Percentiles rank a stretch among this genome's conserved stretches.
These are phyloP conservation scores for Pochonia chlamydosporia DNA, from an alignment of 2,329 filamentous ascomycete species.

Conservation along the genomic window DNA sequence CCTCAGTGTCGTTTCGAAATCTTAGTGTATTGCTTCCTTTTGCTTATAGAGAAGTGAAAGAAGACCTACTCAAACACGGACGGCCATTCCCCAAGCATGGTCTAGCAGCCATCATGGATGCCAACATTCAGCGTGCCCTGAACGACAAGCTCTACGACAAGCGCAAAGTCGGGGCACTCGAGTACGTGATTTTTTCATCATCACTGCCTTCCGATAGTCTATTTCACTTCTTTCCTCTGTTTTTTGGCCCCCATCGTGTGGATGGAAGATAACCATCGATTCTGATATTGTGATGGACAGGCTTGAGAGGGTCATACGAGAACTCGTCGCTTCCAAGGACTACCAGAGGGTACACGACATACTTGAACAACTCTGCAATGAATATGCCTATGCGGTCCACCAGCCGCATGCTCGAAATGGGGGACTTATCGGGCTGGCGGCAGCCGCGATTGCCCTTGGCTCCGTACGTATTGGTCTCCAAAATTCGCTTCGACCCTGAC, in stretches of 20 bases:
- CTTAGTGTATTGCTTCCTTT: neutral
- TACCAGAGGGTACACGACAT: constrained; percentile 78
- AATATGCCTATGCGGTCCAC: constrained; percentile 95
- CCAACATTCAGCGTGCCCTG: constrained; percentile 79
- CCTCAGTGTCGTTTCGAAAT: too few relatives aligned
- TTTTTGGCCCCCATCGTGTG: neutral
- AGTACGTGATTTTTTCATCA: constrained; percentile 54
- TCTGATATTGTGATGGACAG: constrained; percentile 37
- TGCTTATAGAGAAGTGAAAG: neutral
- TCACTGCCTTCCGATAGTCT: too few relatives aligned
- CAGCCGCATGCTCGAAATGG: constrained; percentile 95
- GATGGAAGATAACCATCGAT: neutral
- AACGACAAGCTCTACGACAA: constrained; percentile 99
- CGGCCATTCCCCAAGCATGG: constrained; percentile 1
- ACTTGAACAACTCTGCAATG: constrained; percentile 92
- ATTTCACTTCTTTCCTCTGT: neutral
- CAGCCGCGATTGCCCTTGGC: constrained; percentile 91
- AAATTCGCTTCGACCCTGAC: too few relatives aligned
- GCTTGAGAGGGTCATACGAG: constrained; percentile 84
- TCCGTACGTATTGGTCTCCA: constrained; percentile 54
- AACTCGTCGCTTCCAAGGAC: constrained; percentile 71
- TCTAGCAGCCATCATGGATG: constrained; percentile 62
- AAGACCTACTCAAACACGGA: neutral
- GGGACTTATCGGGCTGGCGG: constrained; percentile 89
- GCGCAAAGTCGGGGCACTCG: constrained; percentile 90